Base-by-base conservation (phyloP, 108 stramenopile species). In the Conticribra weissflogii region DNA sequence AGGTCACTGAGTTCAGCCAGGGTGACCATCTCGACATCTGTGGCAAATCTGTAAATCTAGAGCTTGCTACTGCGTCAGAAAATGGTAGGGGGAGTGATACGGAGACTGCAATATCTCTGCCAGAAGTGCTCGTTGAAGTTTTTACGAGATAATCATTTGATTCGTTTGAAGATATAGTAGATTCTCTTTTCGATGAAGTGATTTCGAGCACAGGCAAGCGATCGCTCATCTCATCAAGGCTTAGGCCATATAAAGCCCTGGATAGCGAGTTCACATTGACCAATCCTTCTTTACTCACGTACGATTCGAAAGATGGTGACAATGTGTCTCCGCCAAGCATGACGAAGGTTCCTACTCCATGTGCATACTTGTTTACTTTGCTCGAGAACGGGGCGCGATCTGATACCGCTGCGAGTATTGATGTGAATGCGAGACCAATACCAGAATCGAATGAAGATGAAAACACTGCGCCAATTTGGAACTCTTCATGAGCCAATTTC, bases 1-100 rank as follows among this genome's bases (percentile, higher is more conserved):
- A 94, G 7, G 81, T 84, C 23, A 94, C 93, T 46, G 88, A 88
- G 30, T 79, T 85, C n/a, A 94, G 50, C 93, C 93, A 94, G 3
- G 93, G 93, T 9, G 88, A 90, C 93, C 93, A 94, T 3, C 93
- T 80, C 14, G 93, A 81, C 74, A 85, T 86, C 59, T 94, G 93
- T 9, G 93, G 93, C 23, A 94, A 49, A 56, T 94, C 93, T 2
- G 86, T 85, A 71, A 94, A 94, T 46, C 93, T 84, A 14, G 90
- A 78, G 63, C 86, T 85, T 22, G 90, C 93, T 19, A 86, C 81
- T 21, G 81, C 81, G 22, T 89, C 93, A 22, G 87, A 86, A 63
- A 94, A 94, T 28, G 93, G 93, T 47, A 94, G 86, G 2, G 86
- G 87, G 33, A 94, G 69, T 17, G 86, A 87, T 22, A 86, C 90